phyloP scores from a whole-genome alignment of 805 yeast genomes.

The Candida anglica region DNA sequence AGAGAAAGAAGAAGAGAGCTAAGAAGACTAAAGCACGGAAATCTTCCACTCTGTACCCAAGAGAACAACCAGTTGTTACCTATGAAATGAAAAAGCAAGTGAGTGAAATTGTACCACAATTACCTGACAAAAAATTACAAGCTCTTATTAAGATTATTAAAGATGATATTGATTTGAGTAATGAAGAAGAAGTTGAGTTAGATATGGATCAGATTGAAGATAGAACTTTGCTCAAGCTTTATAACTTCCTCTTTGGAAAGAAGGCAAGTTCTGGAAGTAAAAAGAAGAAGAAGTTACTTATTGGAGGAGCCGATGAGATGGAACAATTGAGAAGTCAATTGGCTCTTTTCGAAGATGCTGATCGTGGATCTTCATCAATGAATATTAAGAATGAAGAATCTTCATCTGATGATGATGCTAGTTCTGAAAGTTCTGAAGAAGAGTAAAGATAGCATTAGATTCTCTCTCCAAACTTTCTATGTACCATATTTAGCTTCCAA shows the following conservation, averaged over 20 bases:
- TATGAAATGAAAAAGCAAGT: slow-evolving; percentile 96
- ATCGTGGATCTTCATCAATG: slow-evolving; percentile 19
- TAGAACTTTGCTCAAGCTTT: slow-evolving; percentile 73
- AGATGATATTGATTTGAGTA: slow-evolving; percentile 53
- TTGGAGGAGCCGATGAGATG: slow-evolving; percentile 45
- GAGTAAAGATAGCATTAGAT: slow-evolving; percentile 36
- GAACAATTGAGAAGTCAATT: slow-evolving; percentile 59
- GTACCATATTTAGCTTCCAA: slow-evolving; percentile 6
- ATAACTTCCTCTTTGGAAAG: slow-evolving; percentile 65
- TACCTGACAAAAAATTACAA: slow-evolving; percentile 76
- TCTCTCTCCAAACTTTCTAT: neutral
- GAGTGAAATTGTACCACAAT: slow-evolving; percentile 74
- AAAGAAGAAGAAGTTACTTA: slow-evolving; percentile 34
- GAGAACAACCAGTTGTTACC: slow-evolving; percentile 51
- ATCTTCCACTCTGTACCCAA: slow-evolving; percentile 16
- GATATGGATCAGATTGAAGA: slow-evolving; percentile 93
- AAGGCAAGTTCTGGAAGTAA: slow-evolving; percentile 40
- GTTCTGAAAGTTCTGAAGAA: slow-evolving; percentile 66
- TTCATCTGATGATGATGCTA: slow-evolving; percentile 45
- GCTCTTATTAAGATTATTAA: slow-evolving; percentile 82
- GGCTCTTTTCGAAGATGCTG: slow-evolving; percentile 39
- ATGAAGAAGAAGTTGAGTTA: slow-evolving; percentile 88
- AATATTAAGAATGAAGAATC: slow-evolving; percentile 33
- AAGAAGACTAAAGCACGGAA: slow-evolving; percentile 20
- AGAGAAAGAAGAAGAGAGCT: slow-evolving; percentile 39